Percentiles rank a stretch among this genome's conserved stretches.
phyloP scores from a whole-genome alignment of 768 basidiomycete genomes.

The Collybia nuda region DNA sequence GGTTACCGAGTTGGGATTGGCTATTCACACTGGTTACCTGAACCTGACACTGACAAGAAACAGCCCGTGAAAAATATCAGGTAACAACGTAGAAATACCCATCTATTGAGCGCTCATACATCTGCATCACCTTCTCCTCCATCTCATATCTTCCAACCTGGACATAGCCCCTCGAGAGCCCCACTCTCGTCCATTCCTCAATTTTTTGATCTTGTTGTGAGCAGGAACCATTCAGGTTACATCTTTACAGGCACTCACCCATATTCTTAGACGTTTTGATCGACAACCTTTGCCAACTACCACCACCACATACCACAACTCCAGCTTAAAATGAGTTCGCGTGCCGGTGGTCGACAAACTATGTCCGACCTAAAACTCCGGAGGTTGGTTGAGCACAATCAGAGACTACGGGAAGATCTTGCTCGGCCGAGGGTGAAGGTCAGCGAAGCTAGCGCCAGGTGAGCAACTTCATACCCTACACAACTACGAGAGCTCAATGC shows the following conservation, averaged over 20 bases:
- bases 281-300: conserved; percentile 8
- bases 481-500: conserved; percentile 1
- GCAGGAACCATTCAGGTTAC: too few species aligned
- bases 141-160: not conserved
- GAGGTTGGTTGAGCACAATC: conserved; percentile 91
- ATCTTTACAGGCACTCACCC: not conserved
- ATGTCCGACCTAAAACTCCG: conserved; percentile 99
- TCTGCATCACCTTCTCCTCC: not conserved
- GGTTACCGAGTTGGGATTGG: conserved; percentile 13
- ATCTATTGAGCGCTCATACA: not conserved
- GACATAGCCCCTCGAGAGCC: not conserved
- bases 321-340: conserved; percentile 49
- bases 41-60: conserved; percentile 16
- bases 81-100: not conserved
- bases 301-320: conserved; percentile 13
- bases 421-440: conserved; percentile 86
- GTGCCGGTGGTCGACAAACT: conserved; percentile 71
- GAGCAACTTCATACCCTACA: conserved; percentile 25
- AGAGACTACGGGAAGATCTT: conserved; percentile 86
- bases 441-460: conserved; percentile 91
- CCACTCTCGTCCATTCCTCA: not conserved
- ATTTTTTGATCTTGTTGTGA: too few species aligned
- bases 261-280: conserved; percentile 4
- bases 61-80: conserved; percentile 14
- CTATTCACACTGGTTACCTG: conserved; percentile 14